Conservation (phyloP, 108 stramenopile species). For the Skeletonema costatum region DNA sequence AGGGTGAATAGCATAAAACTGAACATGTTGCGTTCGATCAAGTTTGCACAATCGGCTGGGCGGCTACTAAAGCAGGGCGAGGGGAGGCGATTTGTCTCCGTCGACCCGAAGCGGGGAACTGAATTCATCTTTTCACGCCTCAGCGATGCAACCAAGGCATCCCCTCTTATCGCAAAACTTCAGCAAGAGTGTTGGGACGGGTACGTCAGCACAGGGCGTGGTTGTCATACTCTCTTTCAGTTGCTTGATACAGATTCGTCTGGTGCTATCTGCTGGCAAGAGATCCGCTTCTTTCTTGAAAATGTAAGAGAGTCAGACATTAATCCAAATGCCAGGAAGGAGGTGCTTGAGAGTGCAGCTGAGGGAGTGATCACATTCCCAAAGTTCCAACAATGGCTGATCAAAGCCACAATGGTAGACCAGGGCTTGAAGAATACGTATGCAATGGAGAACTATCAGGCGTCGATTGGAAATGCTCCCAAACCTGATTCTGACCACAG, state of each 20-base stretch:
- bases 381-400: conserved; percentile 64
- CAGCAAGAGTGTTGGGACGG: conserved; percentile 67
- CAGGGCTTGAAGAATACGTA: conserved; percentile 53
- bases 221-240: conserved; percentile 62
- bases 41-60: background rate
- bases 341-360: conserved; percentile 34
- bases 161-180: conserved; percentile 50
- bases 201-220: conserved; percentile 64
- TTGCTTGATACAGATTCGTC: conserved; percentile 59
- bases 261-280: conserved; percentile 43
- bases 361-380: conserved; percentile 32
- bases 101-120: conserved; percentile 15
- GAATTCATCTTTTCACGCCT: conserved; percentile 41
- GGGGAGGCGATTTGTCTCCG: background rate
- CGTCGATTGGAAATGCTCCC: conserved; percentile 44
- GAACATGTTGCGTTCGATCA: background rate
- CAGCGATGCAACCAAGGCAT: conserved; percentile 21
- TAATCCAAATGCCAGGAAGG: conserved; percentile 35
- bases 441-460: conserved; percentile 49
- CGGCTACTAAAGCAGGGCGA: background rate
- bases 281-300: conserved; percentile 58
- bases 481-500: conserved; percentile 31
- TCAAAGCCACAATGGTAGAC: conserved; percentile 65
- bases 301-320: conserved; percentile 33
- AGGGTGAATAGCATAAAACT: background rate